A percentile compares a stretch with the other conserved stretches of the same genome.
phyloP scores from a whole-genome alignment of 2,329 filamentous ascomycete species.

The Blastomyces emzantsi region DNA sequence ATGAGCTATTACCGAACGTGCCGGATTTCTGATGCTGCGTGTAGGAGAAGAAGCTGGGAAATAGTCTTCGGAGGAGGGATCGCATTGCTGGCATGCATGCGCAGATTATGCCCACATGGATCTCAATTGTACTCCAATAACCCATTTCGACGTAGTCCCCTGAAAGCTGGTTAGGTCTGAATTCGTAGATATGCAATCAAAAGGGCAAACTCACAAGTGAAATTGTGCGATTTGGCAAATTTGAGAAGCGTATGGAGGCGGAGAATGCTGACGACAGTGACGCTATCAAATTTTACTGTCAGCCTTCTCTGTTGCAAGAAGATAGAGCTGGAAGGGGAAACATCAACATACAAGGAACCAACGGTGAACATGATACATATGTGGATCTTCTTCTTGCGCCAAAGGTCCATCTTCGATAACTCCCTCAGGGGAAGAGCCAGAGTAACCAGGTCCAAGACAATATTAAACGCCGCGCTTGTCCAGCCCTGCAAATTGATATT shows the following conservation, averaged over 20 bases:
- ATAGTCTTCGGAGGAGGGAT: constrained; percentile 20
- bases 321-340: neutral
- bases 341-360: constrained; percentile 13
- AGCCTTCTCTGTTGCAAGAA: neutral
- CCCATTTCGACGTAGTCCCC: constrained; percentile 8
- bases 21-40: constrained; percentile 5
- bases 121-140: constrained; percentile 30
- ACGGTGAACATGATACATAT: constrained; percentile 14
- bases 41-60: neutral
- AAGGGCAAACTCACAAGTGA: constrained; percentile 12
- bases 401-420: constrained; percentile 12
- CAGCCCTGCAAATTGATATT: constrained; percentile 8
- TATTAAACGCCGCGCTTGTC: constrained; percentile 14
- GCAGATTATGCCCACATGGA: constrained; percentile 30
- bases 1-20: constrained; percentile 3
- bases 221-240: constrained; percentile 5
- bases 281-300: constrained; percentile 17
- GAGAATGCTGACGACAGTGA: constrained; percentile 36
- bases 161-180: neutral
- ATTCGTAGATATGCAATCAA: neutral
- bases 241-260: constrained; percentile 22
- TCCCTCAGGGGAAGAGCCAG: constrained; percentile 12
- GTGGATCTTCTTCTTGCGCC: constrained; percentile 13
- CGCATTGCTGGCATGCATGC: constrained; percentile 27
- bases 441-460: constrained; percentile 13